A percentile compares a stretch with the other conserved stretches of the same genome.
These are phyloP conservation scores for Calonectria pauciramosa DNA, from an alignment of 2,329 filamentous ascomycete genomes.

Conservation along the genomic window DNA sequence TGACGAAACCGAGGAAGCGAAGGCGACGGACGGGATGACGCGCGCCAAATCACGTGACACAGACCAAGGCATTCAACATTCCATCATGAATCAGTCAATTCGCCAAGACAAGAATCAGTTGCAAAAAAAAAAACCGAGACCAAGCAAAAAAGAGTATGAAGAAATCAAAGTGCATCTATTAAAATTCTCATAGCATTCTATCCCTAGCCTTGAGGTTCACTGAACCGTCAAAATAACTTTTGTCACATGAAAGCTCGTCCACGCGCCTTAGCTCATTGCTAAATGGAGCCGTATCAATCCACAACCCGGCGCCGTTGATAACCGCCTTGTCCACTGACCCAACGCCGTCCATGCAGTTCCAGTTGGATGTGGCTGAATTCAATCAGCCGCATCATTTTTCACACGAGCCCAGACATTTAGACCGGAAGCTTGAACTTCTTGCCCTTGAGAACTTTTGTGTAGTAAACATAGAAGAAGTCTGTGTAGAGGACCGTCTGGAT, in stretches of 20 bases:
- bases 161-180: slow-evolving; percentile 6
- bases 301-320: slow-evolving; percentile 45
- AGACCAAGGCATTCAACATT: neutral
- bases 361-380: slow-evolving; percentile 20
- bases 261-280: slow-evolving; percentile 14
- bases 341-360: slow-evolving; percentile 51
- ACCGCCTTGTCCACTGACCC: slow-evolving; percentile 43
- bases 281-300: slow-evolving; percentile 36
- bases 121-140: neutral
- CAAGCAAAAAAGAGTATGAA: neutral
- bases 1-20: slow-evolving; percentile 32
- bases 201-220: slow-evolving; percentile 4
- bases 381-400: slow-evolving; percentile 3
- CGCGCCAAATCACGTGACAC: slow-evolving; percentile 39
- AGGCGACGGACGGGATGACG: slow-evolving; percentile 26
- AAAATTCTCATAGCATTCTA: slow-evolving; percentile 22
- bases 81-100: neutral
- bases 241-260: slow-evolving; percentile 9
- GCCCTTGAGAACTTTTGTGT: slow-evolving; percentile 92
- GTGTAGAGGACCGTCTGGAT: slow-evolving; percentile 96
- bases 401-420: slow-evolving; percentile 56
- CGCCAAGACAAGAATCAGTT: neutral
- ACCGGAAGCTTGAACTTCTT: slow-evolving; percentile 91
- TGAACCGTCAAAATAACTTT: slow-evolving; percentile 13
- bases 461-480: slow-evolving; percentile 99